These are phyloP conservation scores for Diaporthe nobilis DNA, from an alignment of 2,329 filamentous ascomycete genomes.

Conservation along the genomic window DNA sequence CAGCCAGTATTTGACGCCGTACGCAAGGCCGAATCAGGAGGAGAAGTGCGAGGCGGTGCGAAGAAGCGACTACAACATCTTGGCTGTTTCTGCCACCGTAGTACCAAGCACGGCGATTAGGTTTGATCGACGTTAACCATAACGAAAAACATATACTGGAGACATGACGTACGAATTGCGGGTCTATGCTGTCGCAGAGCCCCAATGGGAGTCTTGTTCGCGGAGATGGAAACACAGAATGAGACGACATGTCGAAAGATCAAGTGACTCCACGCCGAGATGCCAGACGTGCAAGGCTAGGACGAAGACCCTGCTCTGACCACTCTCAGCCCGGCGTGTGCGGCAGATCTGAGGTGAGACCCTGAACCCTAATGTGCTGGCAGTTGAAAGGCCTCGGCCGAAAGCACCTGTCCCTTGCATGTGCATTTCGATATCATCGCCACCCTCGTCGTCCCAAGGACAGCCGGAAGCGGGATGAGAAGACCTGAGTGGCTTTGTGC, in stretches of 20 bases:
- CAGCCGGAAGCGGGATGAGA: not conserved
- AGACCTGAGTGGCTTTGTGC: not conserved
- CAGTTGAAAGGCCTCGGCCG: slow-evolving; percentile 8
- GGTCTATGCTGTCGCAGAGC: slow-evolving; percentile 8
- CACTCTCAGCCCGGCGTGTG: not conserved
- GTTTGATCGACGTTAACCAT: slow-evolving; percentile 30
- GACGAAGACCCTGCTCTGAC: slow-evolving; percentile 18
- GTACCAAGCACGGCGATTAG: slow-evolving; percentile 29
- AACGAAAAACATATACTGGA: slow-evolving; percentile 21
- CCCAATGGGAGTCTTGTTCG: not conserved
- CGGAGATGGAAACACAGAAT: slow-evolving; percentile 10
- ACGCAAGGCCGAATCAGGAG: not conserved
- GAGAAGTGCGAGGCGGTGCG: not conserved
- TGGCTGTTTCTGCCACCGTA: slow-evolving; percentile 12
- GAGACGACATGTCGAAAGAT: slow-evolving; percentile 31
- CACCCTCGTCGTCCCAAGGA: slow-evolving; percentile 18
- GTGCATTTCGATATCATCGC: not conserved
- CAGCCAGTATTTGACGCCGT: not conserved
- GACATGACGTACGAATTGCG: slow-evolving; percentile 19
- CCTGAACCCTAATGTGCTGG: not conserved
- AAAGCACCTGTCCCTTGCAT: not conserved
- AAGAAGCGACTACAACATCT: slow-evolving; percentile 12
- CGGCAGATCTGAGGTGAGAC: slow-evolving; percentile 11
- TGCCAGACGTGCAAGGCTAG: slow-evolving; percentile 7
- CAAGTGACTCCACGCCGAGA: slow-evolving; percentile 26